A percentile compares a stretch with the other conserved stretches of the same genome.
Evolutionary conservation across 306 rosid genomes (phyloP).

Genomic region (Prunus mongolica): DNA sequence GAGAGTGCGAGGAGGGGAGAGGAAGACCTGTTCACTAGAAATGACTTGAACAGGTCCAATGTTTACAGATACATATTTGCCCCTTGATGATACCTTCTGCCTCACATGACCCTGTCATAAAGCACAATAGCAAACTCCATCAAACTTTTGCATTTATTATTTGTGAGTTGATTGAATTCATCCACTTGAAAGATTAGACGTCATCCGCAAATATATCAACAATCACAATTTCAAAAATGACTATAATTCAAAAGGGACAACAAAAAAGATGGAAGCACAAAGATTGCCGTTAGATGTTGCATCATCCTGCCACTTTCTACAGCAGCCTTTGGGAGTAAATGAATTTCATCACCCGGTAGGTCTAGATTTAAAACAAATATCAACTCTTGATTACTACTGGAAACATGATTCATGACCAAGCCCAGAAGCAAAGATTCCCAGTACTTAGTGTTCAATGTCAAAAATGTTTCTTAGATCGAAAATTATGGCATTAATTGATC

Average conservation of each 20-base stretch:
- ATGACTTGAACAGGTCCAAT: slow-evolving; percentile 90
- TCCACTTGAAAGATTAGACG: background rate
- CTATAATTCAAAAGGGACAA: background rate
- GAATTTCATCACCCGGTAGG: background rate
- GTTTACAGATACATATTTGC: slow-evolving; percentile 93
- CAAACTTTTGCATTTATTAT: background rate
- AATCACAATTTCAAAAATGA: background rate
- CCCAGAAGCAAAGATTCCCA: background rate
- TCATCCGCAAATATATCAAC: background rate
- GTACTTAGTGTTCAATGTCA: background rate
- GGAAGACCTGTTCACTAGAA: slow-evolving; percentile 94
- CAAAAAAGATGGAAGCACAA: background rate
- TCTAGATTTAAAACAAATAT: background rate
- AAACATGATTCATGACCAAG: background rate
- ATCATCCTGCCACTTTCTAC: background rate
- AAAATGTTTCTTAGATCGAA: background rate
- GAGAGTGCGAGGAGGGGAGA: slow-evolving; percentile 17
- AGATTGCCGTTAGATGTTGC: background rate
- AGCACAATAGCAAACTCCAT: background rate
- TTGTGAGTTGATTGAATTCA: background rate
- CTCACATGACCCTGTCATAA: slow-evolving; percentile 67
- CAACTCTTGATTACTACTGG: background rate
- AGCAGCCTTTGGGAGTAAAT: background rate
- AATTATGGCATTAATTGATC: background rate
- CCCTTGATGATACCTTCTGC: slow-evolving; percentile 81